A percentile compares a stretch with the other conserved stretches of the same genome.
These are phyloP conservation scores for Lentinula boryana DNA, from an alignment of 768 basidiomycete genomes.

Conservation along the genomic window DNA sequence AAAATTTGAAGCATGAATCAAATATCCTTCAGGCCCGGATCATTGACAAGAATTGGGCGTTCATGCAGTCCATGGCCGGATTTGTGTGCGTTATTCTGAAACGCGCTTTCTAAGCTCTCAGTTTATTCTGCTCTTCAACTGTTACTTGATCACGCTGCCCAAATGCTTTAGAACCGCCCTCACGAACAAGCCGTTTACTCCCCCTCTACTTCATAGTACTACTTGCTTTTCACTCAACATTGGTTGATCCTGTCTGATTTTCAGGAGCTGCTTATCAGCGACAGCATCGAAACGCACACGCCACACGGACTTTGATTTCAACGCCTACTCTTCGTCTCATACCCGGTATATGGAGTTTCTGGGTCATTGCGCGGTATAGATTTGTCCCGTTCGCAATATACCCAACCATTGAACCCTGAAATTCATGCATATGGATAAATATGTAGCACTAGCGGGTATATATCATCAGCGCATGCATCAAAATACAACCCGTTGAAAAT, in stretches of 20 bases:
- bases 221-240: background rate
- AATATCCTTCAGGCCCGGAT: conserved; percentile 1
- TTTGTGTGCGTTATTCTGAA: background rate
- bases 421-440: no score
- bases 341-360: no score
- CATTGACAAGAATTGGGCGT: background rate
- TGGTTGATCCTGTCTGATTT: conserved; percentile 1
- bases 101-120: background rate
- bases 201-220: background rate
- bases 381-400: no score
- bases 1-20: background rate
- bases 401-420: no score
- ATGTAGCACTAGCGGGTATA: no score
- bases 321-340: background rate
- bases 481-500: no score
- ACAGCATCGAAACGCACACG: background rate
- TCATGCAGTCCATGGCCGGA: no score
- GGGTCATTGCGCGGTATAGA: no score
- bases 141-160: background rate
- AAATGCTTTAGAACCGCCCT: background rate
- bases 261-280: background rate
- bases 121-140: background rate
- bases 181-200: background rate
- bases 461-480: no score
- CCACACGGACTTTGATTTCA: background rate